Percentiles rank a stretch among this genome's conserved stretches.
Conservation (phyloP, 2,329 filamentous ascomycete species). For the Pleomassaria siparia region DNA sequence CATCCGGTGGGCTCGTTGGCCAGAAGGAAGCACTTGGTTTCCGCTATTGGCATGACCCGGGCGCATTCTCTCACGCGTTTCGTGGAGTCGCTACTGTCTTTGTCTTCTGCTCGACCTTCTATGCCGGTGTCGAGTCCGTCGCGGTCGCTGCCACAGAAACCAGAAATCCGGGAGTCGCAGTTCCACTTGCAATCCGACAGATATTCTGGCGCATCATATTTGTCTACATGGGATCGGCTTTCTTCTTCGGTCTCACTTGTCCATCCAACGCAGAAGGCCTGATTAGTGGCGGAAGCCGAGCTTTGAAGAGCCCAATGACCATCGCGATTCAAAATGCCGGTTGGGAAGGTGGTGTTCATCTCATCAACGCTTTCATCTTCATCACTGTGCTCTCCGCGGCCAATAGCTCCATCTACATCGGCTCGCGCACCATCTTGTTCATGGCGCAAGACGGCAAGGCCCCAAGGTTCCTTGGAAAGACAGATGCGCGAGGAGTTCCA, state of each 20-base stretch:
- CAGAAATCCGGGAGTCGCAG: conserved; percentile 48
- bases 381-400: conserved; percentile 62
- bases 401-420: conserved; percentile 78
- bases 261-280: conserved; percentile 67
- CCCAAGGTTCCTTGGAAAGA: conserved; percentile 68
- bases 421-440: conserved; percentile 71
- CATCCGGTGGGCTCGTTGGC: conserved; percentile 29
- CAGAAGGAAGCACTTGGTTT: conserved; percentile 30
- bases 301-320: conserved; percentile 59
- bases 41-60: conserved; percentile 44
- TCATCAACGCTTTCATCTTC: conserved; percentile 68
- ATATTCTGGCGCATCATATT: conserved; percentile 48
- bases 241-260: conserved; percentile 64
- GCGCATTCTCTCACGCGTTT: conserved; percentile 45
- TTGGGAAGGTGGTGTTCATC: conserved; percentile 70
- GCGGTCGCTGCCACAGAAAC: conserved; percentile 41
- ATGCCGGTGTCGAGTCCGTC: conserved; percentile 40
- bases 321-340: conserved; percentile 67
- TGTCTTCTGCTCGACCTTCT: conserved; percentile 47
- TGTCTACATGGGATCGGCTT: conserved; percentile 48
- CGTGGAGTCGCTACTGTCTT: conserved; percentile 46
- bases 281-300: conserved; percentile 62
- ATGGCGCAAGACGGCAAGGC: conserved; percentile 75
- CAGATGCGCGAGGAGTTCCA: conserved; percentile 63
- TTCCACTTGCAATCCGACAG: conserved; percentile 50